These are phyloP conservation scores for Yamadazyma sp. DNA, from an alignment of 1,139 yeast genomes.

Conservation along the genomic window DNA sequence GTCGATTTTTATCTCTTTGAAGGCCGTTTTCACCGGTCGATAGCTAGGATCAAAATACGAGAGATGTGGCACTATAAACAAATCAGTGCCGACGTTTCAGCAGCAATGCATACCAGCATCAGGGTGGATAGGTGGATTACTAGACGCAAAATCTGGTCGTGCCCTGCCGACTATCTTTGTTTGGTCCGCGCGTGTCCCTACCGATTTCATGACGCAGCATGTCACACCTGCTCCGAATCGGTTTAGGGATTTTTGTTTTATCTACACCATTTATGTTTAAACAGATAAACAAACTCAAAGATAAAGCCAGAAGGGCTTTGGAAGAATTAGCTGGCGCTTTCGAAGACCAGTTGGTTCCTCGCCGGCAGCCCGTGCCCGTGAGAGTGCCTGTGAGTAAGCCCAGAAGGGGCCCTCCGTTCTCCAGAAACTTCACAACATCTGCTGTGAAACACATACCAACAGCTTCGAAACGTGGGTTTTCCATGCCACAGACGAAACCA, in stretches of 20 bases:
- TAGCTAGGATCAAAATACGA: too few species aligned
- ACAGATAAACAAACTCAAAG: constrained; percentile 13
- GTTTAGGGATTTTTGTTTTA: background rate
- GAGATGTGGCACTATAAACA: too few species aligned
- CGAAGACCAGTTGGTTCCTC: constrained; percentile 9
- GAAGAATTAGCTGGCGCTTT: constrained; percentile 16
- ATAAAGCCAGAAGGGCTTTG: constrained; percentile 14
- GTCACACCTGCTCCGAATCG: background rate
- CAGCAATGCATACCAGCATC: too few species aligned
- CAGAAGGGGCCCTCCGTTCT: constrained; percentile 1
- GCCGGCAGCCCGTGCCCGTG: constrained; percentile 8
- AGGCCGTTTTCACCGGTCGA: too few species aligned
- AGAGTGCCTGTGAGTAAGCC: constrained; percentile 13
- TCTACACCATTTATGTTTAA: constrained; percentile 10
- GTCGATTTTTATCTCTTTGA: too few species aligned
- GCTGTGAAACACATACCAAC: background rate
- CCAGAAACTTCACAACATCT: constrained; percentile 4
- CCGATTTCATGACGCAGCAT: background rate
- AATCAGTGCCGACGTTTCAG: too few species aligned
- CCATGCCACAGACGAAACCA: background rate
- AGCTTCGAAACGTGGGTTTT: background rate
- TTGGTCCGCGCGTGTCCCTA: constrained; percentile 1
- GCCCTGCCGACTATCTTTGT: too few species aligned
- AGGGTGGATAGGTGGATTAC: too few species aligned
- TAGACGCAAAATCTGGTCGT: too few species aligned